Conservation (phyloP, 139 green algal species). For the Coelastrella sp. region DNA sequence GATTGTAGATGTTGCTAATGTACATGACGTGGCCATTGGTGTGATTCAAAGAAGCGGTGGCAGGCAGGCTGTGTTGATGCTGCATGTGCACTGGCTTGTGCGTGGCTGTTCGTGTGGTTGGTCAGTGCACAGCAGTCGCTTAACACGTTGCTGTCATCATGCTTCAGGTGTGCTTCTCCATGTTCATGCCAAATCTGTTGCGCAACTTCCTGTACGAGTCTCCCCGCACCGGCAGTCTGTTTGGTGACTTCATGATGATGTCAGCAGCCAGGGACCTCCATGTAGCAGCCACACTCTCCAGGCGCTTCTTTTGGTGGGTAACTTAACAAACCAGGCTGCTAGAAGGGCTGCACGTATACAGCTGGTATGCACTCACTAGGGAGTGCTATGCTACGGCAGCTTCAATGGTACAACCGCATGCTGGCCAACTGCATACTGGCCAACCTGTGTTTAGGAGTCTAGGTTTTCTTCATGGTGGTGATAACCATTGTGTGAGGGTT, state of each 20-base stretch:
- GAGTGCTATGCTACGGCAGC: neutral
- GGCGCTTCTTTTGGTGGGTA: slow-evolving; percentile 40
- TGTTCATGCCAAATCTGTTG: slow-evolving; percentile 70
- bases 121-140: neutral
- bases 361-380: neutral
- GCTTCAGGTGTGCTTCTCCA: slow-evolving; percentile 45
- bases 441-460: no score
- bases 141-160: neutral
- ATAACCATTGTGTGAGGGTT: neutral
- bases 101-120: no score
- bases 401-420: neutral
- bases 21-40: no score
- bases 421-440: no score
- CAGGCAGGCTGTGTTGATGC: no score
- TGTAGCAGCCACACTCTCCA: slow-evolving; percentile 24
- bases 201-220: slow-evolving; percentile 62
- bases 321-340: neutral
- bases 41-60: no score
- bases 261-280: slow-evolving; percentile 55
- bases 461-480: neutral
- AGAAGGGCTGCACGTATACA: neutral
- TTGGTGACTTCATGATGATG: slow-evolving; percentile 50
- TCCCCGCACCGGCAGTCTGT: neutral
- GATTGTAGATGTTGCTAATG: no score
- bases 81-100: no score